Conservation (phyloP, 768 basidiomycete species). For the Auriscalpium vulgare region DNA sequence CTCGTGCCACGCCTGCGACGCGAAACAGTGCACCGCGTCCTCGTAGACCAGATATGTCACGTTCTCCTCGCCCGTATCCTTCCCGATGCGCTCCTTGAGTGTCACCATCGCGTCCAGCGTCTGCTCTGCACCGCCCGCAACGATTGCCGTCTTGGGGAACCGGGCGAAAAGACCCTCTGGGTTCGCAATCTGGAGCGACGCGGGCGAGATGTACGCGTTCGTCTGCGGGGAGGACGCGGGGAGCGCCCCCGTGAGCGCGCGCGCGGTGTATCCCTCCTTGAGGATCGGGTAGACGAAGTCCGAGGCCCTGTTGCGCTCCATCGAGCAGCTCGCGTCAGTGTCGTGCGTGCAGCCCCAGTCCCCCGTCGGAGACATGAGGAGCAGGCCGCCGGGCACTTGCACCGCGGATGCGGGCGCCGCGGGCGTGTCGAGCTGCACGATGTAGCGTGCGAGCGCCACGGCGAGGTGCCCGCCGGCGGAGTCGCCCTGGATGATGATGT, state of each 20-base stretch:
- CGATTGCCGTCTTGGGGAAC: conserved; percentile 27
- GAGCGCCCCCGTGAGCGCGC: conserved; percentile 11
- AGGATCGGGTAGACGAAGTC: conserved; percentile 5
- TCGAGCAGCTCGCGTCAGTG: conserved; percentile 1
- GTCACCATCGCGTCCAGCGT: conserved; percentile 29
- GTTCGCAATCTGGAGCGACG: conserved; percentile 5
- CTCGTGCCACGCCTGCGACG: conserved; percentile 16
- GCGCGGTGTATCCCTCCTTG: neutral
- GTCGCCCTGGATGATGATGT: conserved; percentile 66
- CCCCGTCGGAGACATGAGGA: conserved; percentile 7
- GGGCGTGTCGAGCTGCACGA: conserved; percentile 23
- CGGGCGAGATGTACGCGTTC: conserved; percentile 14
- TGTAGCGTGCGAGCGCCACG: conserved; percentile 52
- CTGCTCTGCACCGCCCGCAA: conserved; percentile 24
- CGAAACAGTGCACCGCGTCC: conserved; percentile 24
- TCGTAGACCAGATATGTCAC: conserved; percentile 21
- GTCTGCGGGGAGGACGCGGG: neutral
- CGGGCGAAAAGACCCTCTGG: conserved; percentile 17
- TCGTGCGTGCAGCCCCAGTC: conserved; percentile 5
- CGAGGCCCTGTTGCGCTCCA: conserved; percentile 3
- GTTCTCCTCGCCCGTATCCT: conserved; percentile 26
- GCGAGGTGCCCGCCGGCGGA: conserved; percentile 75
- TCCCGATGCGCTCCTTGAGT: conserved; percentile 18
- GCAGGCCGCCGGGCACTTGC: neutral
- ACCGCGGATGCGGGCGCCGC: neutral